Percentiles rank a stretch among this genome's conserved stretches.
Evolutionary conservation across 1,284 basidiomycete genomes (phyloP).

Genomic region (Naganishia liquefaciens): DNA sequence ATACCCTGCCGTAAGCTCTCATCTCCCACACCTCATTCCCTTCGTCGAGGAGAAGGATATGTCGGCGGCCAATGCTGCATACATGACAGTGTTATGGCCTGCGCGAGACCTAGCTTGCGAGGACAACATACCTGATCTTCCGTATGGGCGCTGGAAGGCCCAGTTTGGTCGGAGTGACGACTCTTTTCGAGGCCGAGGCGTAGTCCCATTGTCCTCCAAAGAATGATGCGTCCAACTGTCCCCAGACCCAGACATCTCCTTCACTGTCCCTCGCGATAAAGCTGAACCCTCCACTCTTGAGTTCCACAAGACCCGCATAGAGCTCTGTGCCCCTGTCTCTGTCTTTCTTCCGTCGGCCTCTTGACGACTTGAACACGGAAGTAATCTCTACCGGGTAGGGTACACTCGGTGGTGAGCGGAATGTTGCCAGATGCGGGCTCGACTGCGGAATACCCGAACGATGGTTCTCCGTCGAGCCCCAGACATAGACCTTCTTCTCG

Average conservation of each 20-base stretch:
- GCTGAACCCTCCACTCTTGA: slow-evolving; percentile 22
- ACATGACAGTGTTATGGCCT: not conserved
- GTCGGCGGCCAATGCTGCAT: slow-evolving; percentile 42
- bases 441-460: slow-evolving; percentile 60
- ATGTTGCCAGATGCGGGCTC: slow-evolving; percentile 44
- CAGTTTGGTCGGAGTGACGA: slow-evolving; percentile 42
- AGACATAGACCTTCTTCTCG: slow-evolving; percentile 62
- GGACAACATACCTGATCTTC: slow-evolving; percentile 33
- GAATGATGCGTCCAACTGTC: slow-evolving; percentile 63
- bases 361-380: slow-evolving; percentile 57
- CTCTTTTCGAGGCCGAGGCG: slow-evolving; percentile 38
- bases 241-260: slow-evolving; percentile 79
- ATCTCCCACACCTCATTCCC: slow-evolving; percentile 52
- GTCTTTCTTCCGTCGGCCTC: not conserved
- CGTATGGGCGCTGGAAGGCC: slow-evolving; percentile 44
- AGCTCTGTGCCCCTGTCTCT: not conserved
- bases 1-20: slow-evolving; percentile 44
- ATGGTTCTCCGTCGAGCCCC: slow-evolving; percentile 70
- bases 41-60: slow-evolving; percentile 48
- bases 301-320: slow-evolving; percentile 20
- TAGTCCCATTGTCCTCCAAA: slow-evolving; percentile 36
- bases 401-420: slow-evolving; percentile 51
- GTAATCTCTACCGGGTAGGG: slow-evolving; percentile 63
- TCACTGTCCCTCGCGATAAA: slow-evolving; percentile 59
- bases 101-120: too few relatives aligned